Evolutionary conservation across 345 rosid species (phyloP).

Genomic region (Raphanus raphanistrum): DNA sequence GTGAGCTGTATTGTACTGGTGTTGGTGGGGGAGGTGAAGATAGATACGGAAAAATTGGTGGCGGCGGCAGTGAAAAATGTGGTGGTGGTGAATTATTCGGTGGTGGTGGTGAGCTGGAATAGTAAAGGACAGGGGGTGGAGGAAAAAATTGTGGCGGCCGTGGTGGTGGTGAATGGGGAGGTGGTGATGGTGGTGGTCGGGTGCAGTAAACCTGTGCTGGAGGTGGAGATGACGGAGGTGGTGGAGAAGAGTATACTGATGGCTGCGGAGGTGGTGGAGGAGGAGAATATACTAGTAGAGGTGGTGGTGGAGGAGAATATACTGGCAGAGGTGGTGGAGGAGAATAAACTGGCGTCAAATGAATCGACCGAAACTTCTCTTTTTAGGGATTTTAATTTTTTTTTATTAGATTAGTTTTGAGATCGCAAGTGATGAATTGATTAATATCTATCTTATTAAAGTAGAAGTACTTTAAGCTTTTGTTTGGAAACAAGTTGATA

Average conservation of each 20-base stretch:
- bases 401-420: no score
- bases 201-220: conserved; percentile 35
- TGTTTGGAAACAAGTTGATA: no score
- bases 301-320: conserved; percentile 25
- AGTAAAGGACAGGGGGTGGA: conserved; percentile 36
- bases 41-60: conserved; percentile 34
- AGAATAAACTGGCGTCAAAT: conserved; percentile 42
- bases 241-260: conserved; percentile 19
- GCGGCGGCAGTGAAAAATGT: conserved; percentile 33
- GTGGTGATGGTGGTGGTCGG: conserved; percentile 41
- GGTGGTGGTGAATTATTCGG: conserved; percentile 31
- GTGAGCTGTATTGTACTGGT: conserved; percentile 33
- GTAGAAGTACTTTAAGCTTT: no score
- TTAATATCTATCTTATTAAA: no score
- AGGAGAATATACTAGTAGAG: no score
- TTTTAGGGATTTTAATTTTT: no score
- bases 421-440: no score
- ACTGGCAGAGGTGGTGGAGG: conserved; percentile 35
- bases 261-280: conserved; percentile 38
- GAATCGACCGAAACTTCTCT: no score
- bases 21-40: conserved; percentile 45
- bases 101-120: conserved; percentile 47
- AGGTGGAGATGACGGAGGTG: conserved; percentile 37
- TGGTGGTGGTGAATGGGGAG: conserved; percentile 36
- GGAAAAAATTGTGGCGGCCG: conserved; percentile 50